phyloP scores from a whole-genome alignment of 371 early-diverging fungal genomes.

The Entomophthora muscae region DNA sequence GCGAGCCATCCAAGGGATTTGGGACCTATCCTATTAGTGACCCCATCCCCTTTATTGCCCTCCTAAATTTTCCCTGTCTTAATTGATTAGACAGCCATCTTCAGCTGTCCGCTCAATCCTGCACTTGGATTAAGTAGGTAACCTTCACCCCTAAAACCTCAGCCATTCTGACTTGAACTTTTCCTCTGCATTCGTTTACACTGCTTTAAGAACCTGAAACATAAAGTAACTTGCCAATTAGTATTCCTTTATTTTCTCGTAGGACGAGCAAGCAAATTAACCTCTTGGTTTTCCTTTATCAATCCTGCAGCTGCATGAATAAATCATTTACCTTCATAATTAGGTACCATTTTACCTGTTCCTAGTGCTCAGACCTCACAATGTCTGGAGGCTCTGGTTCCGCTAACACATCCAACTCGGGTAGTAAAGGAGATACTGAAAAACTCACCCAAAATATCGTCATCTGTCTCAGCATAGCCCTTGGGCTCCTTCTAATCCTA shows the following conservation, averaged over 20 bases:
- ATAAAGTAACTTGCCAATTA: not conserved
- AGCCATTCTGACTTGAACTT: not conserved
- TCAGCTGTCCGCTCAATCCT: not conserved
- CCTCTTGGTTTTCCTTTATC: not conserved
- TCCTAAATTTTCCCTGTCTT: not conserved
- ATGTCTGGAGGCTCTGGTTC: not conserved
- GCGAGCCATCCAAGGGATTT: not conserved
- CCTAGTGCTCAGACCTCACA: not conserved
- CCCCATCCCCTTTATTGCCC: not conserved
- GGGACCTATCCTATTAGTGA: not conserved
- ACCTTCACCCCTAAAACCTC: not conserved
- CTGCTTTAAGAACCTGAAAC: not conserved
- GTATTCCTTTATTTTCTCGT: not conserved
- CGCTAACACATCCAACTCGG: not conserved
- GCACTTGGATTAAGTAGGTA: not conserved
- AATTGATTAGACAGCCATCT: not conserved
- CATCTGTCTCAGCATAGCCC: not conserved
- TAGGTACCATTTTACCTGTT: not conserved
- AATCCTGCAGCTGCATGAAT: not conserved
- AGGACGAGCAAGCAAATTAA: not conserved
- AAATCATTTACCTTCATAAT: too few species aligned
- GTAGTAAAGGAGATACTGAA: not conserved
- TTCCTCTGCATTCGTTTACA: not conserved
- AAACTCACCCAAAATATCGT: not conserved
- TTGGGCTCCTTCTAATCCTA: not conserved